phyloP scores from a whole-genome alignment of 2,329 filamentous ascomycete genomes.

The Talaromyces sp. region DNA sequence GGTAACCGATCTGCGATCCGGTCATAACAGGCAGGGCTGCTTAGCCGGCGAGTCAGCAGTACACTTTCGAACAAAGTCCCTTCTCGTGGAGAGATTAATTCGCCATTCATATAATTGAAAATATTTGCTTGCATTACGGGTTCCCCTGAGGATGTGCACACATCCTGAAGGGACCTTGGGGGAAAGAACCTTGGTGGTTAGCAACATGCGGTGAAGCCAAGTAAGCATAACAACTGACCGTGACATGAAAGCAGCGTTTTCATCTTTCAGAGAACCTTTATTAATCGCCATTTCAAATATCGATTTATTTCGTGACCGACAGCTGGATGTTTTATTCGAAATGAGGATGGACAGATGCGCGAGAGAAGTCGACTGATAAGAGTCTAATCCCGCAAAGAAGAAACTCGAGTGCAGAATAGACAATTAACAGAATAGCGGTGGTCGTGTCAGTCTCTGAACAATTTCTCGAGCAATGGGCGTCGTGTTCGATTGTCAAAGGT shows the following conservation, averaged over 20 bases:
- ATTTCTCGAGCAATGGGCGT: background rate
- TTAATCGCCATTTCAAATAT: background rate
- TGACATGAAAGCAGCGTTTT: background rate
- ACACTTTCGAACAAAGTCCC: background rate
- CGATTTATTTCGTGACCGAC: background rate
- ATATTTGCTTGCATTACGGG: background rate
- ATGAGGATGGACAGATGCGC: background rate
- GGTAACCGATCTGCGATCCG: background rate
- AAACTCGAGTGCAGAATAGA: background rate
- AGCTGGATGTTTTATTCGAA: background rate
- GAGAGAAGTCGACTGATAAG: background rate
- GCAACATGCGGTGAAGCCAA: background rate
- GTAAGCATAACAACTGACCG: background rate
- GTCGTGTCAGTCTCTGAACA: background rate
- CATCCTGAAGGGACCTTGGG: background rate
- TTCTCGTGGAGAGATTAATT: background rate
- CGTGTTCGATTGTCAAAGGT: background rate
- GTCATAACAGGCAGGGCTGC: background rate
- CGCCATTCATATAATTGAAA: background rate
- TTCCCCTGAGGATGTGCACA: background rate
- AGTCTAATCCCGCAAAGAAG: background rate
- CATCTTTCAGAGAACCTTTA: background rate
- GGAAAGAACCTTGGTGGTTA: slow-evolving; percentile 1
- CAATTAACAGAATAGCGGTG: background rate
- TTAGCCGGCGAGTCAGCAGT: background rate